phyloP scores from a whole-genome alignment of 768 basidiomycete species.

The Rhodotorula graminis region DNA sequence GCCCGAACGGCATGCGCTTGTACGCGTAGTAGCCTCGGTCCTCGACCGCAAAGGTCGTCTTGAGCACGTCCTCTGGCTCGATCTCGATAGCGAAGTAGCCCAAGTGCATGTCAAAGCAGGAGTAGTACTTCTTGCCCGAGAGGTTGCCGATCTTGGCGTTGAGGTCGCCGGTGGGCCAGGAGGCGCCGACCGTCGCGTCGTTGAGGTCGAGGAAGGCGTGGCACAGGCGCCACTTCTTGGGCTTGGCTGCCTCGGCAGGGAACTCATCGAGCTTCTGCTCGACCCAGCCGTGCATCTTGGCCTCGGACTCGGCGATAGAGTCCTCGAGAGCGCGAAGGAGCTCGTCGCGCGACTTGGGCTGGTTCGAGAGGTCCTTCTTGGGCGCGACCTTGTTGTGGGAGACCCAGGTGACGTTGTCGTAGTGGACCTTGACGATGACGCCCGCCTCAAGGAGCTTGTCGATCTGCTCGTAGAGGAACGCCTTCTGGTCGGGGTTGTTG shows the following conservation, averaged over 20 bases:
- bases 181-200: constrained; percentile 1
- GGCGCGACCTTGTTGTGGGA: background rate
- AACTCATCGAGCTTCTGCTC: background rate
- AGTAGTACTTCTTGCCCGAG: constrained; percentile 1
- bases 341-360: background rate
- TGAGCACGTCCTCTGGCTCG: background rate
- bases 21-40: background rate
- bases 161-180: background rate
- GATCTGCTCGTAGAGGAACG: background rate
- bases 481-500: background rate
- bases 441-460: background rate
- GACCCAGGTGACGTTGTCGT: background rate
- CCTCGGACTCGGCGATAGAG: background rate
- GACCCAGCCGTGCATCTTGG: background rate
- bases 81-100: background rate
- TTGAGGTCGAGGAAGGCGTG: constrained; percentile 4
- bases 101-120: background rate
- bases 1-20: background rate
- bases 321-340: background rate
- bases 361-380: background rate
- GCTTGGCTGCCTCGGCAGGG: background rate
- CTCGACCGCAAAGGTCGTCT: constrained; percentile 1
- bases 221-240: background rate
- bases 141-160: background rate
- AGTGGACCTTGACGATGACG: background rate